A percentile compares a stretch with the other conserved stretches of the same genome.
These are phyloP conservation scores for Kitagawia praeruptora DNA, from an alignment of 129 eudicot species.

Conservation along the genomic window DNA sequence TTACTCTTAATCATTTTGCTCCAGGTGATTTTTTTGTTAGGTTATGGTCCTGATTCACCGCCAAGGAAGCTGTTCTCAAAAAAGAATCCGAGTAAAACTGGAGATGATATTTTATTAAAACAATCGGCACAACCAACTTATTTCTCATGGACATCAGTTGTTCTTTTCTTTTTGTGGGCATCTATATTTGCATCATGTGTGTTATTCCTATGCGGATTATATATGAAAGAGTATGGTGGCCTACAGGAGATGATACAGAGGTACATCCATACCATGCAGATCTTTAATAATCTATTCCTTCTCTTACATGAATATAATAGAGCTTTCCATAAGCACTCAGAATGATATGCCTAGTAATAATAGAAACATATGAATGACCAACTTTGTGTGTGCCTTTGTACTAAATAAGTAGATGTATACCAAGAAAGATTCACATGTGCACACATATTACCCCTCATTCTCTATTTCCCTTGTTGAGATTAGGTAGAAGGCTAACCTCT, in stretches of 20 bases:
- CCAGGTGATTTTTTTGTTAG: constrained; percentile 62
- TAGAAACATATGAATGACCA: background rate
- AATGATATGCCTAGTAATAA: background rate
- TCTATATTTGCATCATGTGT: constrained; percentile 54
- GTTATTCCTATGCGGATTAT: constrained; percentile 52
- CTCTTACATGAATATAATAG: background rate
- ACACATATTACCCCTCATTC: background rate
- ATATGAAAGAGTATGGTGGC: constrained; percentile 64
- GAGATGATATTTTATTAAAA: constrained; percentile 12
- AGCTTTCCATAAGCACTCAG: background rate
- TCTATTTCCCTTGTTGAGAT: background rate
- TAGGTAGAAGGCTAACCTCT: background rate
- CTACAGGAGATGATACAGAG: constrained; percentile 79
- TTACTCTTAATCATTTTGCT: constrained; percentile 12
- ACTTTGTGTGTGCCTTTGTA: background rate
- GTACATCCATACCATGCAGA: constrained; percentile 22
- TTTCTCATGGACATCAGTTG: constrained; percentile 50
- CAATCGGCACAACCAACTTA: constrained; percentile 14
- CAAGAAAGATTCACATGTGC: background rate
- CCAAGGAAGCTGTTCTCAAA: constrained; percentile 61
- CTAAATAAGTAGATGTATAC: background rate
- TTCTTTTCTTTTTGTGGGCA: constrained; percentile 66
- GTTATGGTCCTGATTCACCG: constrained; percentile 82
- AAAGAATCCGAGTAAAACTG: constrained; percentile 18
- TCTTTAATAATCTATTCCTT: background rate